A percentile compares a stretch with the other conserved stretches of the same genome.
Evolutionary conservation across 495 filamentous ascomycete genomes (phyloP).

Genomic region (Xylaria grammica): DNA sequence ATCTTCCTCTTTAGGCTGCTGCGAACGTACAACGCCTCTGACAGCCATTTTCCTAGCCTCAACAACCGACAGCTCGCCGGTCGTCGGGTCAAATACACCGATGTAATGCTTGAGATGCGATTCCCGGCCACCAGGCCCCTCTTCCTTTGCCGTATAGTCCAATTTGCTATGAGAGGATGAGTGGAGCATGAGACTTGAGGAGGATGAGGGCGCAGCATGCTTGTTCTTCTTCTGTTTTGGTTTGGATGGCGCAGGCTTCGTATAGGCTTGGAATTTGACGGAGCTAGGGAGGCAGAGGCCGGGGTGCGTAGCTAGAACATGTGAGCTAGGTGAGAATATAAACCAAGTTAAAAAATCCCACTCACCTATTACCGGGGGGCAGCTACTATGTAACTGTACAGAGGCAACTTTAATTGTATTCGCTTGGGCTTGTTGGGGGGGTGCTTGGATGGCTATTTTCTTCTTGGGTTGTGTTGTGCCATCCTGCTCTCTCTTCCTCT

Average conservation of each 20-base stretch:
- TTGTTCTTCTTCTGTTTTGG: conserved; percentile 41
- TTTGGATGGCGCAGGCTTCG: conserved; percentile 51
- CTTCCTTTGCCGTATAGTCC: conserved; percentile 82
- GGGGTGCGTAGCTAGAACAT: conserved; percentile 66
- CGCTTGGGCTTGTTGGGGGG: conserved; percentile 41
- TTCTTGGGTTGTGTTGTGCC: conserved; percentile 59
- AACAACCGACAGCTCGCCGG: conserved; percentile 72
- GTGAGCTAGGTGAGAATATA: conserved; percentile 10
- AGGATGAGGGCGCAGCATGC: conserved; percentile 48
- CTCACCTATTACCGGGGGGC: conserved; percentile 71
- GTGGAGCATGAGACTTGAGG: conserved; percentile 71
- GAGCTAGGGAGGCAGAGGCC: conserved; percentile 64
- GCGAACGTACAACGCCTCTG: conserved; percentile 64
- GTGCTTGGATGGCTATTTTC: conserved; percentile 60
- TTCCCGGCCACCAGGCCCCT: conserved; percentile 59
- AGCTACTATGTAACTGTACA: conserved; percentile 59
- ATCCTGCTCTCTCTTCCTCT: conserved; percentile 71
- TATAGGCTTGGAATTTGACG: conserved; percentile 67
- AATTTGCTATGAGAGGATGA: conserved; percentile 76
- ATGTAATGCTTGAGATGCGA: conserved; percentile 81
- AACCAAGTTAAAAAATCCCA: neutral
- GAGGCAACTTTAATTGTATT: conserved; percentile 60
- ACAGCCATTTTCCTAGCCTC: conserved; percentile 78
- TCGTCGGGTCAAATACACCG: conserved; percentile 79
- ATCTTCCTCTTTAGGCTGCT: conserved; percentile 49